Evolutionary conservation across 1,139 yeast species (phyloP), one percentile per base, ranked within the genome.

Genomic region (Suhomyces kunorum): DNA sequence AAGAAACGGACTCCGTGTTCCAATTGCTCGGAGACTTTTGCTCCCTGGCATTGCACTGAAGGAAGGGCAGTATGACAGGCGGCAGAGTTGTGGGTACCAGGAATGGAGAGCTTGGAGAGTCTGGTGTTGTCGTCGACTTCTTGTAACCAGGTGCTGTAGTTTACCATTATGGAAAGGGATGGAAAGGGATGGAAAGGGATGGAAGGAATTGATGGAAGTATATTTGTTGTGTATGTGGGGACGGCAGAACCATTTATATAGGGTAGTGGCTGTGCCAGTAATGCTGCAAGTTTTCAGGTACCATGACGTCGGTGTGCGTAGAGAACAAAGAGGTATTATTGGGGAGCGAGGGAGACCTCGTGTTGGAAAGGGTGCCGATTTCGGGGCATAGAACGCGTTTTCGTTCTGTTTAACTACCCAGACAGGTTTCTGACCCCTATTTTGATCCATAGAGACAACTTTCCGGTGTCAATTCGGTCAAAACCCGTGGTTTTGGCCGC

Each of bases 21-120:
- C 64, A 86, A 74, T 62, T 86, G 95, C 2, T 76, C 76, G 1
- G 74, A 63, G 36, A 86, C 69, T 1, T 78, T 61, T 8, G 69
- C 78, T 15, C 81, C 87, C 59, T 86, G 95, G 60, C 95, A 86
- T 58, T 81, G 84, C 24, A 85, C 92, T 0, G 88, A 80, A 15
- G 92, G 92, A 38, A 84, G 68, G 1, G 92, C 84, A n/a, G 77
- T 66, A 59, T 83, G 82, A 53, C 78, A 78, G 8, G 94, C 92
- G 9, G 86, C 88, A 23, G 87, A 74, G 56, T 85, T 85, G 66
- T 86, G 95, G 13, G 94, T 84, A 12, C 94, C 95, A 5, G 94
- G 89, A 42, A 85, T 70, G 0, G 90, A 71, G 43, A 86, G 68
- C 48, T 73, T 65, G 6, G 83, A 69, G 36, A 85, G 48, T 28